These are phyloP conservation scores for Sugiyamaella xylanicola DNA, from an alignment of 1,139 yeast species.

Conservation along the genomic window DNA sequence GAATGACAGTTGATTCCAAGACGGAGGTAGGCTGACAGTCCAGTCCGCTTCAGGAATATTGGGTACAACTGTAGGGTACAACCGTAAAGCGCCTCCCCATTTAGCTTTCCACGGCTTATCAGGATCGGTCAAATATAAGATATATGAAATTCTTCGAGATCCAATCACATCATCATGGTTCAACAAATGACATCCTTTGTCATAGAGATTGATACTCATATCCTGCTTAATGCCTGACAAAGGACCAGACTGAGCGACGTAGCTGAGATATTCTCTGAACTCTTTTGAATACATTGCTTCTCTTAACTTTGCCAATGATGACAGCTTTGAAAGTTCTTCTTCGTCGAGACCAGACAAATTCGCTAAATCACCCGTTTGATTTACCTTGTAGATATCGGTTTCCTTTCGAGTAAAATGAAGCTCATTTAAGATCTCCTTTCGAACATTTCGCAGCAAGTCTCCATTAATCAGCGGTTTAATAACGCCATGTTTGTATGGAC, in stretches of 20 bases:
- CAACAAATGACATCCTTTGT: constrained; percentile 88
- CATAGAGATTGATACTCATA: constrained; percentile 87
- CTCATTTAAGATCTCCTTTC: constrained; percentile 78
- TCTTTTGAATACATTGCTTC: constrained; percentile 85
- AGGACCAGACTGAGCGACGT: constrained; percentile 85
- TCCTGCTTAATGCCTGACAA: constrained; percentile 88
- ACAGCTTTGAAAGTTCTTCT: constrained; percentile 71
- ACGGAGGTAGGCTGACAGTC: constrained; percentile 74
- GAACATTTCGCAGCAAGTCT: constrained; percentile 69
- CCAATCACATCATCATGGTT: constrained; percentile 99
- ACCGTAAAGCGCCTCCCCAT: constrained; percentile 89
- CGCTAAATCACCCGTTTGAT: constrained; percentile 94
- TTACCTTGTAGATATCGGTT: constrained; percentile 94
- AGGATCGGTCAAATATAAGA: constrained; percentile 90
- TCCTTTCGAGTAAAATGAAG: constrained; percentile 93
- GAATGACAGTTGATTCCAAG: constrained; percentile 93
- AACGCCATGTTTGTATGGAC: constrained; percentile 90
- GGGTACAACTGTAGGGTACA: constrained; percentile 83
- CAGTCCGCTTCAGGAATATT: constrained; percentile 87
- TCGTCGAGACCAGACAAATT: constrained; percentile 83
- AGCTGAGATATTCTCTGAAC: constrained; percentile 80
- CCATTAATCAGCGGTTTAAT: constrained; percentile 75
- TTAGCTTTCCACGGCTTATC: constrained; percentile 81
- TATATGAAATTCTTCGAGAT: constrained; percentile 88
- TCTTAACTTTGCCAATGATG: constrained; percentile 72